Conservation (phyloP, 192 early-diverging fungal genomes). For the Entomortierella chlamydospora region DNA sequence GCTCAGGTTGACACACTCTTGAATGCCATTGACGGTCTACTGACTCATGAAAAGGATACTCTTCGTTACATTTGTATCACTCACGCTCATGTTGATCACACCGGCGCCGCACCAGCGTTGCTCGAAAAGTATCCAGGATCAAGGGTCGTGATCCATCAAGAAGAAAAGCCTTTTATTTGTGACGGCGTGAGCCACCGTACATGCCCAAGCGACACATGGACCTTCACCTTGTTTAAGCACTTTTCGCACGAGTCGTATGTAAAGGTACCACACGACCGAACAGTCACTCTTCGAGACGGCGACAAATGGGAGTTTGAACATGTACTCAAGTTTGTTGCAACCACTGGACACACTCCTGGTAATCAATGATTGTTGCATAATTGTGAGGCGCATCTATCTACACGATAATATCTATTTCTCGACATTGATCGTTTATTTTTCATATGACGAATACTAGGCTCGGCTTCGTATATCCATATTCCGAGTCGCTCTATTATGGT, state of each 20-base stretch:
- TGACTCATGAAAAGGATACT: constrained; percentile 35
- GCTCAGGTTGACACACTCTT: constrained; percentile 29
- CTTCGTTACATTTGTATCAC: constrained; percentile 54
- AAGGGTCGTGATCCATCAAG: constrained; percentile 46
- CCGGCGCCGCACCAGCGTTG: constrained; percentile 33
- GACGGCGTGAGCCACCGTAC: constrained; percentile 31
- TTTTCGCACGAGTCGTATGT: constrained; percentile 48
- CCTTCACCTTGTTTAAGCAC: constrained; percentile 34
- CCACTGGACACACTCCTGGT: constrained; percentile 52
- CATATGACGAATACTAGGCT: constrained; percentile 28
- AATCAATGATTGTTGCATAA: background rate
- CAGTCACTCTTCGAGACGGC: constrained; percentile 33
- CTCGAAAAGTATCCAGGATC: constrained; percentile 43
- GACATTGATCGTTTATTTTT: background rate
- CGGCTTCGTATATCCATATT: constrained; percentile 51
- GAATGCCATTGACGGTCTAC: constrained; percentile 35
- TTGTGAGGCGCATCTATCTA: background rate
- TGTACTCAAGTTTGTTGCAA: constrained; percentile 49
- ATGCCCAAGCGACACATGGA: constrained; percentile 31
- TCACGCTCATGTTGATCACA: constrained; percentile 54
- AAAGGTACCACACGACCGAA: constrained; percentile 23
- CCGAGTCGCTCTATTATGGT: constrained; percentile 48
- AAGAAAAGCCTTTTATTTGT: constrained; percentile 48
- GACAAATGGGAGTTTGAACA: constrained; percentile 55
- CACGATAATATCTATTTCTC: background rate